Evolutionary conservation across 495 filamentous ascomycete species (phyloP).

Genomic region (Aspergillus saccharolyticus): DNA sequence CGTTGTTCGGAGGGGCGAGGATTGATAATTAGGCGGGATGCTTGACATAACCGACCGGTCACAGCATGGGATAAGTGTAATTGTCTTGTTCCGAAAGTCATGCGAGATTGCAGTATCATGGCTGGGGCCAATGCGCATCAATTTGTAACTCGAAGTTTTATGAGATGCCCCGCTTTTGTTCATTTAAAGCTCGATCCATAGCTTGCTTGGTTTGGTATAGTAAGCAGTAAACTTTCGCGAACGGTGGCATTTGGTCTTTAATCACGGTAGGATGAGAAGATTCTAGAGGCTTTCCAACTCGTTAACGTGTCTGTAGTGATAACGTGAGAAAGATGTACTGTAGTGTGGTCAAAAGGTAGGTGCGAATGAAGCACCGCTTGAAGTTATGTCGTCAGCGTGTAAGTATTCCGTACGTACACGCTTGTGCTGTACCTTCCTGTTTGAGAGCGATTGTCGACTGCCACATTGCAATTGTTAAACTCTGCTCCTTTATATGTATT

Average conservation of each 20-base stretch:
- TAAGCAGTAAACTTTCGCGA: not conserved
- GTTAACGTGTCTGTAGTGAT: not conserved
- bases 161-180: not conserved
- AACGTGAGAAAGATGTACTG: not conserved
- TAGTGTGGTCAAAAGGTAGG: not conserved
- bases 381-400: not conserved
- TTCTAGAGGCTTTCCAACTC: not conserved
- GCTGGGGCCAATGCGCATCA: slow-evolving; percentile 9
- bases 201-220: not conserved
- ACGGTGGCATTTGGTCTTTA: not conserved
- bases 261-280: not conserved
- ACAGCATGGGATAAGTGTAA: slow-evolving; percentile 1
- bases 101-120: slow-evolving; percentile 12
- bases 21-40: not conserved
- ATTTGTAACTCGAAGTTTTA: not conserved
- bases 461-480: not conserved
- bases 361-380: not conserved
- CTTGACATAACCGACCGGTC: slow-evolving; percentile 1
- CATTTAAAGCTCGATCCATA: not conserved
- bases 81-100: slow-evolving; percentile 4
- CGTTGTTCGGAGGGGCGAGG: slow-evolving; percentile 2
- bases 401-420: too few relatives aligned
- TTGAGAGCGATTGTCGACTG: not conserved
- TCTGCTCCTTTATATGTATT: too few relatives aligned
- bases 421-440: not conserved